Evolutionary conservation across 768 basidiomycete genomes (phyloP), one percentile per base, ranked within the genome.

Genomic region (Lactarius vividus): DNA sequence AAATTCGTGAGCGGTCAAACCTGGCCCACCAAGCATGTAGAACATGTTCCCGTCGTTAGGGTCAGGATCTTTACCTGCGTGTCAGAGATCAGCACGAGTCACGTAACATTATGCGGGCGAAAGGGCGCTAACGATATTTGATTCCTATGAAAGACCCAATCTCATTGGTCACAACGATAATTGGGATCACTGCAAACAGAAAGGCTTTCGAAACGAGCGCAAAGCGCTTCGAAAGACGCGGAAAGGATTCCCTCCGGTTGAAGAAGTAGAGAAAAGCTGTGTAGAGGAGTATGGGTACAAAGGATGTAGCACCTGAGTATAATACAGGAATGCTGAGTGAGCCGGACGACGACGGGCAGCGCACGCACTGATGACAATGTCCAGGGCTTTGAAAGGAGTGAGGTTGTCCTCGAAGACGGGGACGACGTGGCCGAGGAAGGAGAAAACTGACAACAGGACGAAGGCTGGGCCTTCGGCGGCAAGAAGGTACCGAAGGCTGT

Each of bases 141-240:
- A 85, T 78, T 52, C 87, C 86, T 29, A 87, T 69, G 71, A 92
- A 88, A 3, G 90, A 89, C 11, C 84, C 83, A 16, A 88, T 73
- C 66, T 85, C 85, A 72, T 87, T 88, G 69, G 82, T 73, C 11
- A 78, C 75, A 63, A 87, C 65, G 57, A 87, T 80, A 35, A 80
- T 72, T 13, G 88, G 86, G 59, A 91, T 82, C 65, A 85, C 81
- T 35, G 82, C 59, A 37, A 85, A 69, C 11, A 89, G 76, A 11
- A 80, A 72, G 54, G 80, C 75, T 69, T 78, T 81, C 2, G 81
- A 75, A 61, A 84, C 73, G 20, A 72, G 75, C 55, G 79, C 82
- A 61, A 85, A 76, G 15, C 80, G 81, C 40, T 70, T 71, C 18
- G 91, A 88, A 42, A 90, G 78, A 42, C 73, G 73, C 56, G 81